phyloP scores from a whole-genome alignment of 345 rosid genomes.

The Pugionium cornutum region DNA sequence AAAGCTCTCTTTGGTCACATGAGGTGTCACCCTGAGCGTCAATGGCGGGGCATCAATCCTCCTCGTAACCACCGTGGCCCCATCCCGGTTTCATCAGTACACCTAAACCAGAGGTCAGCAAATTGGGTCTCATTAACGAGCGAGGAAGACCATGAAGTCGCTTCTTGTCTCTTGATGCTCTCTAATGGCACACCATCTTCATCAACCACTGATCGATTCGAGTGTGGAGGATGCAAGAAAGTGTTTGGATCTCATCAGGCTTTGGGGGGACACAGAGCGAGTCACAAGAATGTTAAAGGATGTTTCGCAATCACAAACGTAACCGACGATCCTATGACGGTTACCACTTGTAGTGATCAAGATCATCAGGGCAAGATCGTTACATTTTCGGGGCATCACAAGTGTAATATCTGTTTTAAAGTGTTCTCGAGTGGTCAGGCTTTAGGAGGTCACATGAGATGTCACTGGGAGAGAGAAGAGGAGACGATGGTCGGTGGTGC shows the following conservation, averaged over 20 bases:
- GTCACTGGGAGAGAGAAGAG: conserved; percentile 68
- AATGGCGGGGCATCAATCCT: conserved; percentile 79
- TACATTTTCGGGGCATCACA: conserved; percentile 47
- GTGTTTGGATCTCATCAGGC: conserved; percentile 89
- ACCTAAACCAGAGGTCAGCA: no score
- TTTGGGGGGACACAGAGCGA: conserved; percentile 85
- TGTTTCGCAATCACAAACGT: conserved; percentile 62
- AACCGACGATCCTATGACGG: conserved; percentile 32
- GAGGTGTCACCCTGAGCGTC: conserved; percentile 94
- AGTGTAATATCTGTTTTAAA: conserved; percentile 62
- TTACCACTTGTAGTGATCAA: conserved; percentile 24
- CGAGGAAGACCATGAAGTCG: conserved; percentile 68
- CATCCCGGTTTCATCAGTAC: conserved; percentile 4
- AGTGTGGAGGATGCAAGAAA: conserved; percentile 82
- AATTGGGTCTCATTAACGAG: conserved; percentile 31
- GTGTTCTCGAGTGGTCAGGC: conserved; percentile 75
- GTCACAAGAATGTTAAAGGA: conserved; percentile 81
- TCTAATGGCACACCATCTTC: conserved; percentile 28
- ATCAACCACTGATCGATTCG: conserved; percentile 43
- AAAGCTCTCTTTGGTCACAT: conserved; percentile 95
- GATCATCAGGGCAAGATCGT: conserved; percentile 34
- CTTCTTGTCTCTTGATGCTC: conserved; percentile 63
- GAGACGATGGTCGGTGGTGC: conserved; percentile 24
- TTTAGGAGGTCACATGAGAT: conserved; percentile 77
- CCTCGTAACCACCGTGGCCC: conserved; percentile 43